A percentile compares a stretch with the other conserved stretches of the same genome.
phyloP scores from a whole-genome alignment of 2,329 filamentous ascomycete species.

The Neobulgaria alba region DNA sequence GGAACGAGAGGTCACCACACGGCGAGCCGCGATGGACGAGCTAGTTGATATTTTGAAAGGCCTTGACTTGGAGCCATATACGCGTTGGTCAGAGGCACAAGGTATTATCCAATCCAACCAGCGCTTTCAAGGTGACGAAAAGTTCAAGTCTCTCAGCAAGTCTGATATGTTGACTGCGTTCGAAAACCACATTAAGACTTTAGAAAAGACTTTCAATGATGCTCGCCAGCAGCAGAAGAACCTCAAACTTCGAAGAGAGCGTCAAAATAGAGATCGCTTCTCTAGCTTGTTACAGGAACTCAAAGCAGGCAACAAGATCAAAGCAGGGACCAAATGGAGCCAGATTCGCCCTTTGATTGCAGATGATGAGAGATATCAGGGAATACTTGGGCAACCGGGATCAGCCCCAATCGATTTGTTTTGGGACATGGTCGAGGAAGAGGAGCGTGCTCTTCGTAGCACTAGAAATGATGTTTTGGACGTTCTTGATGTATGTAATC shows the following conservation, averaged over 20 bases:
- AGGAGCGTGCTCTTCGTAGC: constrained; percentile 76
- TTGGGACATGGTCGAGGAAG: constrained; percentile 91
- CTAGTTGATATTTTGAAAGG: constrained; percentile 69
- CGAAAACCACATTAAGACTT: constrained; percentile 86
- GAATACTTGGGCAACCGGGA: constrained; percentile 75
- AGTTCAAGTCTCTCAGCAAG: constrained; percentile 77
- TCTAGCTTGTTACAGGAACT: constrained; percentile 66
- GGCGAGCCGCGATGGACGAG: constrained; percentile 77
- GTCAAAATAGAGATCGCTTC: constrained; percentile 79
- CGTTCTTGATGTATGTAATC: constrained; percentile 67
- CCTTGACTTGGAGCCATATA: constrained; percentile 84
- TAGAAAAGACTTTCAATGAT: constrained; percentile 89
- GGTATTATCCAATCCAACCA: constrained; percentile 69
- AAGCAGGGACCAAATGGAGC: constrained; percentile 84
- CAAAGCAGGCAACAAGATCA: constrained; percentile 68
- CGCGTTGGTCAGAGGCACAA: constrained; percentile 87
- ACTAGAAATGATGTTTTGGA: constrained; percentile 78
- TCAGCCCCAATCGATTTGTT: constrained; percentile 87
- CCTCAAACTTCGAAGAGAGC: constrained; percentile 69
- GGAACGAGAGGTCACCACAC: constrained; percentile 63
- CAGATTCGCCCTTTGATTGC: constrained; percentile 67
- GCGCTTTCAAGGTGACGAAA: constrained; percentile 71
- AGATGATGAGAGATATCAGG: constrained; percentile 72
- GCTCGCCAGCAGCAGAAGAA: constrained; percentile 81
- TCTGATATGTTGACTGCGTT: constrained; percentile 89